Evolutionary conservation across 352 stramenopile species (phyloP).

Genomic region (Globisporangium emineosum): DNA sequence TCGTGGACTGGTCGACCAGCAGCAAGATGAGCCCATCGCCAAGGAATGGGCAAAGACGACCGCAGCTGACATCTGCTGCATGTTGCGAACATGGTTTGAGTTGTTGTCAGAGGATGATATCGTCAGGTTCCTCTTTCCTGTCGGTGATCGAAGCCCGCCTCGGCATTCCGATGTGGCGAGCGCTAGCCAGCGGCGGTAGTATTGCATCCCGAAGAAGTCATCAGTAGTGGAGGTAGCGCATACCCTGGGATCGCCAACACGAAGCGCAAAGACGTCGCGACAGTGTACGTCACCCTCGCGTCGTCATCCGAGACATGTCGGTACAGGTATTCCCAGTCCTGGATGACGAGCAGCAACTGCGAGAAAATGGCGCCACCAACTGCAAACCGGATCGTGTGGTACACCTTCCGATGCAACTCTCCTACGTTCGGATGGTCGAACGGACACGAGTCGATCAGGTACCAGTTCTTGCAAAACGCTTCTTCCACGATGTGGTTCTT

Average conservation of each 20-base stretch:
- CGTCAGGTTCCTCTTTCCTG: neutral
- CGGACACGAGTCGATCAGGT: constrained; percentile 38
- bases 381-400: constrained; percentile 33
- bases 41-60: constrained; percentile 34
- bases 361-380: constrained; percentile 32
- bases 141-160: neutral
- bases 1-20: constrained; percentile 26
- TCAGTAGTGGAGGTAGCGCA: neutral
- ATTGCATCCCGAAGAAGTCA: neutral
- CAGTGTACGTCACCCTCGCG: neutral
- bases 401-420: constrained; percentile 34
- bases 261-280: neutral
- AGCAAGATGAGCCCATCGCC: constrained; percentile 38
- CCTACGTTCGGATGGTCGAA: constrained; percentile 44
- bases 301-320: neutral
- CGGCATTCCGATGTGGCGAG: neutral
- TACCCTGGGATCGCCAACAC: neutral
- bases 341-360: constrained; percentile 35
- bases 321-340: constrained; percentile 24
- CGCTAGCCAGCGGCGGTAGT: neutral
- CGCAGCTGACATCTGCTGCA: neutral
- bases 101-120: neutral
- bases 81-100: neutral
- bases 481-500: constrained; percentile 33
- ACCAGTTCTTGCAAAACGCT: constrained; percentile 44